Conservation (phyloP, 2,329 filamentous ascomycete species). For the Diplocarpon mali region DNA sequence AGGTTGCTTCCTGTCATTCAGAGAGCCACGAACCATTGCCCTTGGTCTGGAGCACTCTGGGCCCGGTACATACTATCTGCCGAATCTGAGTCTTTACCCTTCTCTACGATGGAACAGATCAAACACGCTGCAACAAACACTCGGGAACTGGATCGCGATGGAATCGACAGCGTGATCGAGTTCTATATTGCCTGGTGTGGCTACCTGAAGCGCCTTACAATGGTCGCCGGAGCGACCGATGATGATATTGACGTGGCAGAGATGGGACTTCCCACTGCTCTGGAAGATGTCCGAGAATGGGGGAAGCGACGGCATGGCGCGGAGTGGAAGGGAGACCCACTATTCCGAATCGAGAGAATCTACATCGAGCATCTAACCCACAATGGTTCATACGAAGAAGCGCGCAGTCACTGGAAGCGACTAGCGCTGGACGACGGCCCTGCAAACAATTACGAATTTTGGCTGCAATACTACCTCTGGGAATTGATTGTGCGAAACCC, state of each 20-base stretch:
- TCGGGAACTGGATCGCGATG: slow-evolving; percentile 71
- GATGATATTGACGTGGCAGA: slow-evolving; percentile 86
- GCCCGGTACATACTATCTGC: slow-evolving; percentile 77
- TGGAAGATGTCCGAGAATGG: slow-evolving; percentile 72
- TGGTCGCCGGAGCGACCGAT: slow-evolving; percentile 60
- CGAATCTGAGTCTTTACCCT: slow-evolving; percentile 66
- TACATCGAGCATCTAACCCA: slow-evolving; percentile 87
- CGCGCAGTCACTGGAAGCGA: slow-evolving; percentile 65
- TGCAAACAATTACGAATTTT: slow-evolving; percentile 80
- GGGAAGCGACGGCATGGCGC: slow-evolving; percentile 65
- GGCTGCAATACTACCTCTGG: slow-evolving; percentile 86
- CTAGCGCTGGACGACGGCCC: slow-evolving; percentile 51
- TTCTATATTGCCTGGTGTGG: slow-evolving; percentile 93
- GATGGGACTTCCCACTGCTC: slow-evolving; percentile 72
- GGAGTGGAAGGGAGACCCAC: slow-evolving; percentile 74
- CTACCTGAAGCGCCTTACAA: slow-evolving; percentile 77
- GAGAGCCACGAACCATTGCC: slow-evolving; percentile 79
- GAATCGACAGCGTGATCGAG: slow-evolving; percentile 79
- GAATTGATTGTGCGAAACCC: slow-evolving; percentile 51
- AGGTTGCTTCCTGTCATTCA: slow-evolving; percentile 61
- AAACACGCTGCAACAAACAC: slow-evolving; percentile 88
- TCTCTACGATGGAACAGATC: slow-evolving; percentile 73
- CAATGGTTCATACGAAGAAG: slow-evolving; percentile 65
- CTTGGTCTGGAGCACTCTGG: slow-evolving; percentile 88
- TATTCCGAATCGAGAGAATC: slow-evolving; percentile 81